These are phyloP conservation scores for Jacaranda mimosifolia DNA, from an alignment of 257 asterid genomes.

Conservation along the genomic window DNA sequence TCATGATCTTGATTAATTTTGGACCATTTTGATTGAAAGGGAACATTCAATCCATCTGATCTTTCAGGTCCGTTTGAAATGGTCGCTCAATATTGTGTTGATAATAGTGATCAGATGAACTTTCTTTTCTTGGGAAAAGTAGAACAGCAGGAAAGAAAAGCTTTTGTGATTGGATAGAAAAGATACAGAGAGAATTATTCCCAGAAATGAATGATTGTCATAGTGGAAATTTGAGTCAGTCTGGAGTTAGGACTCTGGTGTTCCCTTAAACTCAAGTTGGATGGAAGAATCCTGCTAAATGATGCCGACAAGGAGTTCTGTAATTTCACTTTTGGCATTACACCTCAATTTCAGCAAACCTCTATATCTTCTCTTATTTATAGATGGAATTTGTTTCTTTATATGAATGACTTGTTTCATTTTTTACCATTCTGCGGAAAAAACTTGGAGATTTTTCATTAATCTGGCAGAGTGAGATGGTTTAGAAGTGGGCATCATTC, in stretches of 20 bases:
- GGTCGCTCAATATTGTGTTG: neutral
- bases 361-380: neutral
- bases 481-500: neutral
- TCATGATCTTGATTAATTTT: neutral
- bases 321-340: neutral
- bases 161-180: too few relatives aligned
- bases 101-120: neutral
- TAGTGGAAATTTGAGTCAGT: too few relatives aligned
- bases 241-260: too few relatives aligned
- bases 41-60: neutral
- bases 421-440: neutral
- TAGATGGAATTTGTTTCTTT: neutral
- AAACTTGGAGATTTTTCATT: neutral
- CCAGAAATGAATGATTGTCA: too few relatives aligned
- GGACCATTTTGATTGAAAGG: neutral
- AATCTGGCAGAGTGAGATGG: neutral
- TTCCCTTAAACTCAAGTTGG: too few relatives aligned
- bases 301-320: too few relatives aligned
- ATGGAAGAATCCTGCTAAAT: too few relatives aligned
- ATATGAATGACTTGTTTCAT: neutral
- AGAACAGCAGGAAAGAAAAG: too few relatives aligned
- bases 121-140: too few relatives aligned
- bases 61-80: neutral
- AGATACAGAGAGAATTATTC: too few relatives aligned
- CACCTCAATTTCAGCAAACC: neutral